Base-by-base conservation (phyloP, 345 rosid species). In the Bruguiera sexangula region DNA sequence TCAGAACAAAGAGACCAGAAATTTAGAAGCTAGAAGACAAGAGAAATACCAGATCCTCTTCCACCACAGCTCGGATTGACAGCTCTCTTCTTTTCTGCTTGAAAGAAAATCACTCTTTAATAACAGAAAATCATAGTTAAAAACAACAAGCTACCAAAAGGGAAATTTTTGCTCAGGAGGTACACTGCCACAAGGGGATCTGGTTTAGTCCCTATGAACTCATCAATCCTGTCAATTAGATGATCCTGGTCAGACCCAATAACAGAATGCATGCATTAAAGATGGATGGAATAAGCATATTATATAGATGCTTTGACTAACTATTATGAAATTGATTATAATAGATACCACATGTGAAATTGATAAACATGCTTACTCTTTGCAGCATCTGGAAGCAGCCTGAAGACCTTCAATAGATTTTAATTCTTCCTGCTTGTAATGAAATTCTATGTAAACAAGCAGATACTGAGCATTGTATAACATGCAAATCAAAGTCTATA, bases 101-200 rank as follows among this genome's bases (percentile, higher is more conserved):
- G 13, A 65, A 66, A 54, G 9, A 65, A 36, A 60, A 54, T 6
- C 10, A 62, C 10, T 5, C 22, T 6, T 1, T 27, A 13, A 31
- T 54, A 39, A 69, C 10, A 51, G 37, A 65, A 8, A 20, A 58
- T 53, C 6, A 22, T 0, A 7, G n/a, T 29, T 16, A 11, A 9
- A 73, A 26, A 16, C 24, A 48, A 53, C 6, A 13, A 32, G 30
- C 20, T 63, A 11, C 20, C 26, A 27, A 60, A 24, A 9, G 6
- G 61, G 36, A 8, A 27, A 13, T 34, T 13, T 27, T 55, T 24
- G 31, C 52, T 50, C 7, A 56, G 48, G 8, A 54, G 62, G 20
- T 73, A 82, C 81, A 24, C 57, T 20, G 75, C 31, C 39, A 82
- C 20, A n/a, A 84, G 65, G 51, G 88, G 88, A 75, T 84, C 85